Conservation (phyloP, 2,329 filamentous ascomycete species). For the Drechslera avenae region DNA sequence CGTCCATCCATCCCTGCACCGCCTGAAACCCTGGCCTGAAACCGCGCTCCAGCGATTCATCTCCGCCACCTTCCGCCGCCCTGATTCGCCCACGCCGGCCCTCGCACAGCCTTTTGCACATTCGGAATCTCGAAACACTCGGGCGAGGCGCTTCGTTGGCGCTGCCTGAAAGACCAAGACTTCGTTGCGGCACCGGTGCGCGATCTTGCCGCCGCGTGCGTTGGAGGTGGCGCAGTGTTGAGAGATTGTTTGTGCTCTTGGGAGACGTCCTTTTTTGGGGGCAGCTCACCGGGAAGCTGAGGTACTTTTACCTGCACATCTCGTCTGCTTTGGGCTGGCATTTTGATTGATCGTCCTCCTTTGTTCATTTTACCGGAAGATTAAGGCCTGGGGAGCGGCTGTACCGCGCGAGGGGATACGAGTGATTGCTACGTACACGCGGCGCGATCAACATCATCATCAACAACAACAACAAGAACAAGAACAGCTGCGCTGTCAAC, state of each 20-base stretch:
- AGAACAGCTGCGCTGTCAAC: background rate
- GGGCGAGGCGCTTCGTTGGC: slow-evolving; percentile 18
- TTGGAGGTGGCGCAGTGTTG: slow-evolving; percentile 3
- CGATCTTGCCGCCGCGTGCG: slow-evolving; percentile 3
- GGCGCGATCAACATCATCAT: background rate
- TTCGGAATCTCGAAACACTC: slow-evolving; percentile 16
- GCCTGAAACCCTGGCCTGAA: slow-evolving; percentile 32
- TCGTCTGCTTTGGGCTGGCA: background rate
- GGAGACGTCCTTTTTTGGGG: background rate
- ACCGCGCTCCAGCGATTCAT: slow-evolving; percentile 38
- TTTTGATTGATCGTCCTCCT: slow-evolving; percentile 7
- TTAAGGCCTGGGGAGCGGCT: slow-evolving; percentile 2
- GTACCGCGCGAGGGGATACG: background rate
- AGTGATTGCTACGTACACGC: background rate
- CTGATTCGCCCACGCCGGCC: slow-evolving; percentile 33
- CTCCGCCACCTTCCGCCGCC: slow-evolving; percentile 20
- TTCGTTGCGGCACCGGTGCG: slow-evolving; percentile 6
- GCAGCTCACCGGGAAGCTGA: too few relatives aligned
- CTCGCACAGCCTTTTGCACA: background rate
- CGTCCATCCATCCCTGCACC: too few relatives aligned
- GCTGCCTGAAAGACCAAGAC: slow-evolving; percentile 1
- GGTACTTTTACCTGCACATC: background rate
- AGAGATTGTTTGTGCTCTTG: background rate
- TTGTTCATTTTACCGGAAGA: slow-evolving; percentile 11
- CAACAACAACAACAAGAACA: slow-evolving; percentile 1